Percentiles rank a stretch among this genome's conserved stretches.
Evolutionary conservation across 768 basidiomycete species (phyloP).

Genomic region (Neoboletus magnificus): DNA sequence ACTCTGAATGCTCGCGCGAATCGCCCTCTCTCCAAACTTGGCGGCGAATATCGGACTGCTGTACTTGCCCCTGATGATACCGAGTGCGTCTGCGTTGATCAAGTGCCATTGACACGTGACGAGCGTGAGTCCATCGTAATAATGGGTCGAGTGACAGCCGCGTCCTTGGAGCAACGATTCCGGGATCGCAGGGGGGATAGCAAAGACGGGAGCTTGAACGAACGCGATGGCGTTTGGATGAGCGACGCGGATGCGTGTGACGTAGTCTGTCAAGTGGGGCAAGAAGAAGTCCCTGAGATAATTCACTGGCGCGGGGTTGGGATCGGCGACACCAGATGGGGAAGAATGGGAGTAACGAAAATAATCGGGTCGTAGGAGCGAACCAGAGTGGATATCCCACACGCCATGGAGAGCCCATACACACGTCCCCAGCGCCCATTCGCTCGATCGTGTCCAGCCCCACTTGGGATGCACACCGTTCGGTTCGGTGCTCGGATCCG

Average conservation of each 20-base stretch:
- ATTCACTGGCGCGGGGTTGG: constrained; percentile 41
- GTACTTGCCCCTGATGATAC: constrained; percentile 84
- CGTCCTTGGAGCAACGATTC: constrained; percentile 61
- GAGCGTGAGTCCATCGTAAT: constrained; percentile 93
- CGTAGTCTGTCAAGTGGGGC: constrained; percentile 60
- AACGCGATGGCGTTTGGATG: constrained; percentile 89
- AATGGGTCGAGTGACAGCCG: constrained; percentile 76
- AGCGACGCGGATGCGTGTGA: constrained; percentile 52
- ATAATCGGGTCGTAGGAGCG: constrained; percentile 69
- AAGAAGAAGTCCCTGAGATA: constrained; percentile 82
- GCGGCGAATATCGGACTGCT: constrained; percentile 63
- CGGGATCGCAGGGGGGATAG: constrained; percentile 61
- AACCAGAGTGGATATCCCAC: constrained; percentile 76
- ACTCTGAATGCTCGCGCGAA: constrained; percentile 75
- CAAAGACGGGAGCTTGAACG: constrained; percentile 89
- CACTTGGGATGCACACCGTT: constrained; percentile 63
- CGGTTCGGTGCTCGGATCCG: constrained; percentile 47
- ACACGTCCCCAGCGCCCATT: constrained; percentile 77
- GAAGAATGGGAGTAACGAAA: constrained; percentile 51
- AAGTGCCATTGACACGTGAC: constrained; percentile 92
- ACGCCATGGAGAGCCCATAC: constrained; percentile 84
- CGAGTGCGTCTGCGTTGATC: constrained; percentile 95
- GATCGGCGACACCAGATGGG: background rate
- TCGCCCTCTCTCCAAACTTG: constrained; percentile 78
- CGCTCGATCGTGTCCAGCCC: constrained; percentile 76